Base-by-base conservation (phyloP, 169 alveolate genomes). In the Amoebophrya sp. region DNA sequence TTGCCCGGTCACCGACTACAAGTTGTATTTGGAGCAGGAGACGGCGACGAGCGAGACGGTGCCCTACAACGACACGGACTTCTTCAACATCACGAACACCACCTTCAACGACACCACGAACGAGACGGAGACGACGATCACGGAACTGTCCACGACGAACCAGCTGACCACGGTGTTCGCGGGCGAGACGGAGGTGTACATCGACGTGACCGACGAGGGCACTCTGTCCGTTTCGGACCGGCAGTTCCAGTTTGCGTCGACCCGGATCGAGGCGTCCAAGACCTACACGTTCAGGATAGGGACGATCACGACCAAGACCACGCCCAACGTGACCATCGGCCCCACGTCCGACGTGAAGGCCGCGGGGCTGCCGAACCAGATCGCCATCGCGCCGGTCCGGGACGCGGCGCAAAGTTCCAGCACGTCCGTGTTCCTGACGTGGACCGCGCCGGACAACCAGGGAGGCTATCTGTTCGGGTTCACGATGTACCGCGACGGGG, bases 391-490 rank as follows among this genome's bases (percentile, higher is more conserved):
- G 35, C 83, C 83, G 35, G 35, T 25, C 35, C 83, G 83, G 32
- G 83, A 66, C 32, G 83, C 83, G 39, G 1, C 35, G 7, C 38
- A 18, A 25, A 1, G 35, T 2, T 7, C 35, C 32, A 25, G 10
- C 1, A 66, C 83, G 10, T 66, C 83, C 35, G 1, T 66, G 12
- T 25, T 12, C 29, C 83, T 66, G 12, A 18, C 29, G 10, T 66
- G 83, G 83, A 66, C 83, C 10, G 83, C 83, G 83, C 83, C 83
- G 35, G 83, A 66, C 35, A 66, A 66, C 32, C 29, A 66, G 29
- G 83, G 83, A 7, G 83, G 83, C 29, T 66, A 66, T 25, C 35
- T 66, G 35, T 66, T 66, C 83, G 83, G 83, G 29, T 66, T 66
- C 83, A 66, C 83, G 10, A 2, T 66, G 39, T 66, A 66, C 83